Conservation (phyloP, 805 yeast species). For the Komagataella mondaviorum region DNA sequence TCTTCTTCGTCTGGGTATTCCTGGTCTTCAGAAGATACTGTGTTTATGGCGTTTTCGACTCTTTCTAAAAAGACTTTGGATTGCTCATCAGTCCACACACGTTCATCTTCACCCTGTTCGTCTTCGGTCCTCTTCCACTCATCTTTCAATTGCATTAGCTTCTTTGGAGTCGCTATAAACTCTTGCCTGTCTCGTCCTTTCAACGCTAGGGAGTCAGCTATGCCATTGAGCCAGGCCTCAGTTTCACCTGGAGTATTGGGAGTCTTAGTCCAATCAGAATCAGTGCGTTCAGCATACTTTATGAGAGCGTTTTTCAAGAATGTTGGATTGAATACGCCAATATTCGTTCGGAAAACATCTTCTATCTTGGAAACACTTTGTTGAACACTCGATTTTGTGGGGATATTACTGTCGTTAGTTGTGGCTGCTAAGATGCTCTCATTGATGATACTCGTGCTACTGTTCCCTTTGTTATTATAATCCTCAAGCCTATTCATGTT, state of each 20-base stretch:
- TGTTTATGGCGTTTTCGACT: conserved; percentile 4
- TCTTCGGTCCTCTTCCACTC: neutral
- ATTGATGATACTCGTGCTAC: conserved; percentile 24
- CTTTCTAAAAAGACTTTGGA: conserved; percentile 2
- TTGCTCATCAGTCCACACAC: neutral
- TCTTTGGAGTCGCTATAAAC: neutral
- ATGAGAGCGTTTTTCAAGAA: neutral
- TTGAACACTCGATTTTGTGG: conserved; percentile 6
- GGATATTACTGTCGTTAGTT: conserved; percentile 4
- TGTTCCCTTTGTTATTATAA: conserved; percentile 26
- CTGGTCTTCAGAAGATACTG: neutral
- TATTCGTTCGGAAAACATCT: neutral
- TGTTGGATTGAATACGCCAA: neutral
- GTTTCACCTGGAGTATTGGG: neutral
- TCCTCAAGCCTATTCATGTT: neutral
- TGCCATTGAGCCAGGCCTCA: neutral
- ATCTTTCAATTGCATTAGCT: neutral
- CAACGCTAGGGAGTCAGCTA: neutral
- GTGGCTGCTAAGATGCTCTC: neutral
- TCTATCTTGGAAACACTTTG: neutral
- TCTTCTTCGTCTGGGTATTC: conserved; percentile 5
- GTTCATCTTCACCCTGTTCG: conserved; percentile 9
- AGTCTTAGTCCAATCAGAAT: conserved; percentile 4
- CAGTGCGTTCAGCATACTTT: conserved; percentile 1
- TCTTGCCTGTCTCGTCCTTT: neutral